Conservation (phyloP, 805 yeast species). For the Nakazawaea siamensis region DNA sequence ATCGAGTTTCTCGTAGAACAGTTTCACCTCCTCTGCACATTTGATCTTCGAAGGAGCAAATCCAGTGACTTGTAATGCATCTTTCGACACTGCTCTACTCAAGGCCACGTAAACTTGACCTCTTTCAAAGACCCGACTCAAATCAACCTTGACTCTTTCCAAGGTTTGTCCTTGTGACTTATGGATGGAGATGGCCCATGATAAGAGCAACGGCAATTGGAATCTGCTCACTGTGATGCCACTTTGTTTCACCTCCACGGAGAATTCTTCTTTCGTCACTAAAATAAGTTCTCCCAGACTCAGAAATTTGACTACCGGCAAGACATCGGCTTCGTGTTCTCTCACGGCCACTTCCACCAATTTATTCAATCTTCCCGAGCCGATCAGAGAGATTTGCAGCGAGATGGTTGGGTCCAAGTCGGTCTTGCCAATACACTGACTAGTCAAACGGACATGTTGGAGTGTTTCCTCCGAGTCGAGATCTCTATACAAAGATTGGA, state of each 20-base stretch:
- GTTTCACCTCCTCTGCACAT: slow-evolving; percentile 51
- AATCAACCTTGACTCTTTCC: slow-evolving; percentile 60
- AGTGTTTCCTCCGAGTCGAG: slow-evolving; percentile 19
- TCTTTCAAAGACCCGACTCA: slow-evolving; percentile 60
- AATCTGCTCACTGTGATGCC: slow-evolving; percentile 28
- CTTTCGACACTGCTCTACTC: slow-evolving; percentile 67
- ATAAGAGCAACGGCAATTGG: slow-evolving; percentile 63
- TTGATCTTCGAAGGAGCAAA: slow-evolving; percentile 51
- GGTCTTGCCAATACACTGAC: slow-evolving; percentile 10
- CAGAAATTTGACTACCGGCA: slow-evolving; percentile 42
- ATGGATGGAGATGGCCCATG: slow-evolving; percentile 83
- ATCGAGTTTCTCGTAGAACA: slow-evolving; percentile 47
- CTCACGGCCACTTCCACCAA: slow-evolving; percentile 17
- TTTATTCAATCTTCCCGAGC: slow-evolving; percentile 13
- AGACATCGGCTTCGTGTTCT: slow-evolving; percentile 16
- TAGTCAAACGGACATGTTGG: slow-evolving; percentile 12
- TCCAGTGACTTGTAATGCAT: slow-evolving; percentile 55
- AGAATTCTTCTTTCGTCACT: slow-evolving; percentile 27
- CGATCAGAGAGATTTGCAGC: slow-evolving; percentile 11
- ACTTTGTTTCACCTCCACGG: slow-evolving; percentile 18
- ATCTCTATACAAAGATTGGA: slow-evolving; percentile 15
- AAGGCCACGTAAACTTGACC: slow-evolving; percentile 84
- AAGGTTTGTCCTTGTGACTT: slow-evolving; percentile 84
- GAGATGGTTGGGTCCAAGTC: slow-evolving; percentile 13
- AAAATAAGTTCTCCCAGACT: slow-evolving; percentile 20